Conservation (phyloP, 2,329 filamentous ascomycete species). For the Alternaria angustiovoidea region DNA sequence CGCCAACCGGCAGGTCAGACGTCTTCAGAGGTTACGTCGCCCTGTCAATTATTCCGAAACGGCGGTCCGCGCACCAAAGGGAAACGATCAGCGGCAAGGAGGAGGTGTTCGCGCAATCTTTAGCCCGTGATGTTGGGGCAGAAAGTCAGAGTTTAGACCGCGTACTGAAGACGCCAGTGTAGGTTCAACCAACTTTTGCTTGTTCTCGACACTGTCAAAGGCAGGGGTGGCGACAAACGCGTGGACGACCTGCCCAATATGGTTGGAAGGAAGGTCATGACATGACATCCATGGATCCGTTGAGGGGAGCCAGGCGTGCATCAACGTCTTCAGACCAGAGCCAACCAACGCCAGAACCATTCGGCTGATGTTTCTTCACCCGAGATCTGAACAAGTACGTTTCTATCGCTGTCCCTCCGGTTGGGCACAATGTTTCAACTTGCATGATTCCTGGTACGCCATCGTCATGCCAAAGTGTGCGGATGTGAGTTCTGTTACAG, state of each 20-base stretch:
- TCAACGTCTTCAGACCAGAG: neutral
- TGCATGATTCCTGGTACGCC: slow-evolving; percentile 1
- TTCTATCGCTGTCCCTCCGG: slow-evolving; percentile 6
- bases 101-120: slow-evolving; percentile 30
- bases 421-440: slow-evolving; percentile 7
- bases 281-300: slow-evolving; percentile 23
- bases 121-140: slow-evolving; percentile 22
- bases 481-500: slow-evolving; percentile 4
- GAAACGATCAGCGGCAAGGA: slow-evolving; percentile 44
- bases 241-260: slow-evolving; percentile 8
- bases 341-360: neutral
- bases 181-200: slow-evolving; percentile 30
- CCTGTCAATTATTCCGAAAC: slow-evolving; percentile 36
- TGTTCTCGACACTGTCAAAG: slow-evolving; percentile 25
- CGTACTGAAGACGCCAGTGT: slow-evolving; percentile 14
- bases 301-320: slow-evolving; percentile 17
- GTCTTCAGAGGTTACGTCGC: slow-evolving; percentile 6
- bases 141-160: neutral
- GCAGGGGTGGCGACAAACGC: slow-evolving; percentile 12
- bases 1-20: slow-evolving; percentile 13
- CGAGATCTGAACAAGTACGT: slow-evolving; percentile 3
- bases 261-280: slow-evolving; percentile 20
- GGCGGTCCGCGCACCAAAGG: slow-evolving; percentile 29
- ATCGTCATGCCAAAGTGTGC: neutral
- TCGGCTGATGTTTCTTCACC: slow-evolving; percentile 12